These are phyloP conservation scores for Globomyces sp. DNA, from an alignment of 371 early-diverging fungal species.

Conservation along the genomic window DNA sequence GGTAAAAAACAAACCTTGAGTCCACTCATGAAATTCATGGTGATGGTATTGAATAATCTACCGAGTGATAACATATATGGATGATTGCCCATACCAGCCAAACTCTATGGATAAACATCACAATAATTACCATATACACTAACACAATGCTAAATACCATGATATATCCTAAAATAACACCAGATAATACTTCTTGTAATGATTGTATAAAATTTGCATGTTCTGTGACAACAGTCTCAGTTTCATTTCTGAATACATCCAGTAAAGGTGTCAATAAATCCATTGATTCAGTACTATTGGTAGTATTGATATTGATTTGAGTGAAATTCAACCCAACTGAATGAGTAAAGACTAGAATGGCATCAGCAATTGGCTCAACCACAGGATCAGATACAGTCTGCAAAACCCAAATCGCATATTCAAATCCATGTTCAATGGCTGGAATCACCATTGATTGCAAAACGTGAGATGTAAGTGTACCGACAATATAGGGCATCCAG, in stretches of 20 bases:
- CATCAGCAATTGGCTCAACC: slow-evolving; percentile 45
- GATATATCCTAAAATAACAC: not conserved
- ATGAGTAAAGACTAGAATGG: slow-evolving; percentile 16
- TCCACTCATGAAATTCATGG: too few species aligned
- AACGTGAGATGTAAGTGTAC: slow-evolving; percentile 43
- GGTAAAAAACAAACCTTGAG: not conserved
- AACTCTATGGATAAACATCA: not conserved
- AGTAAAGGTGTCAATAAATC: not conserved
- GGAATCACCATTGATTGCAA: slow-evolving; percentile 34
- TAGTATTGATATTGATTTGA: not conserved
- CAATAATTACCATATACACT: not conserved
- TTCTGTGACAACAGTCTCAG: not conserved
- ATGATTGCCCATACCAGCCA: not conserved
- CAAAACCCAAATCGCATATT: not conserved
- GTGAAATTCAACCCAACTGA: slow-evolving; percentile 13
- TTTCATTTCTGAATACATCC: slow-evolving; percentile 2
- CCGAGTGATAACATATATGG: not conserved
- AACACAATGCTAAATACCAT: not conserved
- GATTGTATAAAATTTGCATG: not conserved
- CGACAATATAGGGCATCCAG: slow-evolving; percentile 74
- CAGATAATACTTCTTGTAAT: not conserved
- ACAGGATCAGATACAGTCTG: slow-evolving; percentile 40
- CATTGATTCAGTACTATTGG: slow-evolving; percentile 1
- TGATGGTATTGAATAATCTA: not conserved
- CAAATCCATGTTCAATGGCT: slow-evolving; percentile 15